Base-by-base conservation (phyloP, 2,329 filamentous ascomycete species). In the Venturia oleaginea region DNA sequence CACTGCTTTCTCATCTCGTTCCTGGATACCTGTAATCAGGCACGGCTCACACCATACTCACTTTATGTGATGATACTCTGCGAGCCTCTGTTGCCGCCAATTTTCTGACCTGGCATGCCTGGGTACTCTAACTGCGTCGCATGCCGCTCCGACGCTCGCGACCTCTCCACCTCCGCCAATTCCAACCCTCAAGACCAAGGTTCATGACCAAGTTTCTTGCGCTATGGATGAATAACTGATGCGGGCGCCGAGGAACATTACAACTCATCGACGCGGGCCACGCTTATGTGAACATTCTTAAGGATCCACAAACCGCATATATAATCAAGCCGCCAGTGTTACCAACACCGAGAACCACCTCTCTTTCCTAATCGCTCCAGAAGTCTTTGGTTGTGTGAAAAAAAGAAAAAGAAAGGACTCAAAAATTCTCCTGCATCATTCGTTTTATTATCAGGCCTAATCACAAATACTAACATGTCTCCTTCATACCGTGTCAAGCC, bases 401-500 rank as follows among this genome's bases (percentile, higher is more conserved):
- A 10, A 55, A 34, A 17, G 6, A 32, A 34, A n/a, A 6, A 19
- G n/a, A n/a, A n/a, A n/a, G n/a, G n/a, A n/a, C n/a, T 19, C 30
- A 13, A 32, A 48, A 27, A 46, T 46, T 46, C 15, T 55, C 13
- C 1, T 34, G 8, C 51, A 27, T 34, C 51, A 4, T n/a, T 10
- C 30, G 5, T 34, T 13, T 19, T 57, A n/a, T 34, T 13, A 51
- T 24, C 46, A 51, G 22, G 27, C n/a, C 22, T 10, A 27, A 24
- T 51, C 46, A 30, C 22, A 27, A 51, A 32, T 34, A 57, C 3
- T 19, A 34, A 3, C 27, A 57, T 57, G 51, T 57, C 51, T 32
- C 24, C 51, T 51, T 51, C 46, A 27, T 51, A 51, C 13, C 46
- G 46, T 51, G 46, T 59, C 55, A 37, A 59, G 55, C 55, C 19